These are phyloP conservation scores for Heterobasidion occidentale DNA, from an alignment of 1,284 basidiomycete genomes.

Conservation along the genomic window DNA sequence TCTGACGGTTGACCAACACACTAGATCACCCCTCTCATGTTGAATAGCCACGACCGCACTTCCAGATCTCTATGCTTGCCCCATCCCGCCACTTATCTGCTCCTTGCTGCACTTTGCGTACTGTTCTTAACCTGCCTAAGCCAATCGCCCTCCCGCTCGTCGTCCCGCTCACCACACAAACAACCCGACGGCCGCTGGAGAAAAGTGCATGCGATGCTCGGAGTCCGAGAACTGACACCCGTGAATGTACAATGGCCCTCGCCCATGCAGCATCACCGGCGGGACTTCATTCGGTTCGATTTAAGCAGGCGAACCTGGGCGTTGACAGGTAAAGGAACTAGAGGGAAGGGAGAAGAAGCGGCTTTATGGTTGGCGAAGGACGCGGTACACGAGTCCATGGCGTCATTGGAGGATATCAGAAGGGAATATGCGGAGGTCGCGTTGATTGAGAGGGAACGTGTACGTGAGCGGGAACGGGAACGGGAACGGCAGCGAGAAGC, in stretches of 20 bases:
- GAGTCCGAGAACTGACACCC: neutral
- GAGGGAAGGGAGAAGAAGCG: neutral
- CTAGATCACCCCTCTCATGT: too few relatives aligned
- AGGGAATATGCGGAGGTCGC: neutral
- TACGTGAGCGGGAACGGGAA: neutral
- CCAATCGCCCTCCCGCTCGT: neutral
- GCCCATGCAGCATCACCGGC: neutral
- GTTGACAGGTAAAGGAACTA: neutral
- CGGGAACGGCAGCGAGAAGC: neutral
- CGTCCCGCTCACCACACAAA: neutral
- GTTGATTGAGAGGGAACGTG: neutral
- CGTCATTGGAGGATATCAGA: neutral
- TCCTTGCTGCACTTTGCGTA: neutral
- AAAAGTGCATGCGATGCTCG: slow-evolving; percentile 1
- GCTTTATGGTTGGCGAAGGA: neutral
- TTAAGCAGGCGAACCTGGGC: neutral
- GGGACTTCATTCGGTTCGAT: neutral
- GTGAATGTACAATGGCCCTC: neutral
- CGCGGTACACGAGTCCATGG: neutral
- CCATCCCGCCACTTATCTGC: neutral
- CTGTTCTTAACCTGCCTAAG: neutral
- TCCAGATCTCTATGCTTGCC: too few relatives aligned
- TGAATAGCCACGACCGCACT: neutral
- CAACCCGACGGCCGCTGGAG: neutral
- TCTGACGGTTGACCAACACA: too few relatives aligned